Conservation (phyloP, 129 eudicot species). For the Pittosporum tobira region DNA sequence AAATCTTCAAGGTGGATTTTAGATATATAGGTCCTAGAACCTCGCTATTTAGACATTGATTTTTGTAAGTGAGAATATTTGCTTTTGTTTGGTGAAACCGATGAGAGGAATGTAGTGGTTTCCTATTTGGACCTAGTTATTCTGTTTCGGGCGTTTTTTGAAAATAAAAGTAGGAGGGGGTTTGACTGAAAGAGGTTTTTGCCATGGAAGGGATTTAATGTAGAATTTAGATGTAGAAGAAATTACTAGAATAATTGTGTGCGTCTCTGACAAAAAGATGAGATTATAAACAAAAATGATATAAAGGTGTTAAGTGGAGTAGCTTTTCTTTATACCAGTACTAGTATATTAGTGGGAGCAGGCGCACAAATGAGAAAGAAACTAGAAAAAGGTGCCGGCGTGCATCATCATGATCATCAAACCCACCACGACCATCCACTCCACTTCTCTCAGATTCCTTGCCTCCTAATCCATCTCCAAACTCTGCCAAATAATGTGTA, state of each 20-base stretch:
- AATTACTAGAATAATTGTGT: too few relatives aligned
- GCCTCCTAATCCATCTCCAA: slow-evolving; percentile 73
- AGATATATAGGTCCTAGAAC: too few relatives aligned
- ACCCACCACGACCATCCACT: slow-evolving; percentile 40
- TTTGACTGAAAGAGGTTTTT: slow-evolving; percentile 11
- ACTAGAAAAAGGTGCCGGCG: slow-evolving; percentile 54
- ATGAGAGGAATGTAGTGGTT: slow-evolving; percentile 18
- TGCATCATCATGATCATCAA: slow-evolving; percentile 49
- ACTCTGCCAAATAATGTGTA: slow-evolving; percentile 33
- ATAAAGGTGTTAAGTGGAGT: slow-evolving; percentile 32
- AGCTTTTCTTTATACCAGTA: slow-evolving; percentile 14
- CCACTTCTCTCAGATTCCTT: slow-evolving; percentile 21
- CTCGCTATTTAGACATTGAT: too few relatives aligned
- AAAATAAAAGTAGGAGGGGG: not conserved
- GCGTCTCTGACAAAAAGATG: slow-evolving; percentile 11
- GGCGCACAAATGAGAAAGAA: slow-evolving; percentile 35
- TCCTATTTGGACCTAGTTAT: slow-evolving; percentile 3
- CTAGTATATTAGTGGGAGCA: slow-evolving; percentile 40
- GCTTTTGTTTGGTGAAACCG: slow-evolving; percentile 26
- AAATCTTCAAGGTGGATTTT: slow-evolving; percentile 29
- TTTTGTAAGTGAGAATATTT: slow-evolving; percentile 7
- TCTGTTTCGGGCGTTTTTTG: not conserved
- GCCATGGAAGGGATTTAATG: too few relatives aligned
- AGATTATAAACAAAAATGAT: not conserved
- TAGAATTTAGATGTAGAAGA: slow-evolving; percentile 6